Percentiles rank a stretch among this genome's conserved stretches.
Evolutionary conservation across 805 yeast genomes (phyloP).

Genomic region (Ascoidea tarda): DNA sequence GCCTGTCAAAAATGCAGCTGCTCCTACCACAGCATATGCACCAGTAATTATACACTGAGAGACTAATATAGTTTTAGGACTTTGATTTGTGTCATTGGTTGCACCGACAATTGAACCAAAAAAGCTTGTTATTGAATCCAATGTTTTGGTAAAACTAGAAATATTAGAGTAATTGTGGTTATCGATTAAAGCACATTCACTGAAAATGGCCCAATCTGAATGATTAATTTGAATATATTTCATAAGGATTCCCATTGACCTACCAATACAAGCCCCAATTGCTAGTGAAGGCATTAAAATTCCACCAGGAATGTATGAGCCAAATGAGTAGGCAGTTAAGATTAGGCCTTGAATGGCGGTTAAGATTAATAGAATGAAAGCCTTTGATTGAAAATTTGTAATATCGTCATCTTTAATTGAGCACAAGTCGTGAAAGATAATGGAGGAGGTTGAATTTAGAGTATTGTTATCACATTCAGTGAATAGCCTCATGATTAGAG

Average conservation of each 20-base stretch:
- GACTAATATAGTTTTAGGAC: background rate
- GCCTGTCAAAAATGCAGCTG: constrained; percentile 72
- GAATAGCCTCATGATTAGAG: constrained; percentile 45
- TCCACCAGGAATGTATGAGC: constrained; percentile 58
- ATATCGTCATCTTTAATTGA: constrained; percentile 3
- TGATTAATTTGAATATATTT: constrained; percentile 29
- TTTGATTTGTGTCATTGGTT: constrained; percentile 22
- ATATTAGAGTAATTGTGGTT: constrained; percentile 1
- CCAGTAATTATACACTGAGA: constrained; percentile 62
- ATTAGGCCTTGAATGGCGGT: constrained; percentile 37
- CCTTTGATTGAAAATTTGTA: constrained; percentile 9
- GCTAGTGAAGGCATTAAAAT: constrained; percentile 48
- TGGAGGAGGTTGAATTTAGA: constrained; percentile 12
- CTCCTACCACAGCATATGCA: constrained; percentile 80
- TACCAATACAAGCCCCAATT: constrained; percentile 46
- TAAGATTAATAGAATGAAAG: constrained; percentile 18
- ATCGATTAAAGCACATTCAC: constrained; percentile 17
- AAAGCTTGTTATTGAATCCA: background rate
- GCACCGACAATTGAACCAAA: background rate
- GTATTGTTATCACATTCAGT: constrained; percentile 37
- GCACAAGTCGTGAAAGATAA: constrained; percentile 16
- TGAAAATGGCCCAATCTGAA: constrained; percentile 22
- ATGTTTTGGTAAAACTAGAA: background rate
- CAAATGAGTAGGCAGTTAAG: constrained; percentile 56
- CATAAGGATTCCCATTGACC: constrained; percentile 38